Evolutionary conservation across 1,139 yeast genomes (phyloP).

Genomic region (Lodderomyces theae): DNA sequence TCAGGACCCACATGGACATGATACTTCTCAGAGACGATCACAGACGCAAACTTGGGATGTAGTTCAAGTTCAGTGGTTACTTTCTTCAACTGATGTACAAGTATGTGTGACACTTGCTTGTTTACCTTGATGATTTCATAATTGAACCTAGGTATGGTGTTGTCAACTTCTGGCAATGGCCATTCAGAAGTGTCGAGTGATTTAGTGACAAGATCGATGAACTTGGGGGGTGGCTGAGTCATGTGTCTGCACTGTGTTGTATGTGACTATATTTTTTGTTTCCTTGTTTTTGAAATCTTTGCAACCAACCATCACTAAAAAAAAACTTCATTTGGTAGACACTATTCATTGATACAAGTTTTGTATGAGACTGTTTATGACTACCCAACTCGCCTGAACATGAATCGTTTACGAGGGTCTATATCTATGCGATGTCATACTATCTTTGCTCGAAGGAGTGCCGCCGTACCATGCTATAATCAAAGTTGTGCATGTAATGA

Average conservation of each 20-base stretch:
- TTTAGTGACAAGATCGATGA: not conserved
- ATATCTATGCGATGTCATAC: too few relatives aligned
- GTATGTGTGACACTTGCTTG: not conserved
- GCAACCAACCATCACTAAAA: too few relatives aligned
- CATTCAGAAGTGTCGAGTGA: not conserved
- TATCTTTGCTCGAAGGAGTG: too few relatives aligned
- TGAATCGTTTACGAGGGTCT: too few relatives aligned
- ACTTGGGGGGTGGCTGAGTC: not conserved
- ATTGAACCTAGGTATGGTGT: constrained; percentile 2
- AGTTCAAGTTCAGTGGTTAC: not conserved
- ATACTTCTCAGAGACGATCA: constrained; percentile 2
- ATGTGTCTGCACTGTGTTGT: not conserved
- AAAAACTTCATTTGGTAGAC: too few relatives aligned
- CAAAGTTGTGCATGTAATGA: too few relatives aligned
- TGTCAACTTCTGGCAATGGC: constrained; percentile 1
- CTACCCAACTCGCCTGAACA: too few relatives aligned
- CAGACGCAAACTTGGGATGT: not conserved
- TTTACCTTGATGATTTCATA: not conserved
- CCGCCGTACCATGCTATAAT: too few relatives aligned
- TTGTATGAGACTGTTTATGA: too few relatives aligned
- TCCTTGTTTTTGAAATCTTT: not conserved
- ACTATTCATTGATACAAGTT: too few relatives aligned
- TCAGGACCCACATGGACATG: not conserved
- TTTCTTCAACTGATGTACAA: not conserved
- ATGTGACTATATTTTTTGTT: too few relatives aligned